Base-by-base conservation (phyloP, 2,329 filamentous ascomycete species). In the Epichloe brachyelytri region DNA sequence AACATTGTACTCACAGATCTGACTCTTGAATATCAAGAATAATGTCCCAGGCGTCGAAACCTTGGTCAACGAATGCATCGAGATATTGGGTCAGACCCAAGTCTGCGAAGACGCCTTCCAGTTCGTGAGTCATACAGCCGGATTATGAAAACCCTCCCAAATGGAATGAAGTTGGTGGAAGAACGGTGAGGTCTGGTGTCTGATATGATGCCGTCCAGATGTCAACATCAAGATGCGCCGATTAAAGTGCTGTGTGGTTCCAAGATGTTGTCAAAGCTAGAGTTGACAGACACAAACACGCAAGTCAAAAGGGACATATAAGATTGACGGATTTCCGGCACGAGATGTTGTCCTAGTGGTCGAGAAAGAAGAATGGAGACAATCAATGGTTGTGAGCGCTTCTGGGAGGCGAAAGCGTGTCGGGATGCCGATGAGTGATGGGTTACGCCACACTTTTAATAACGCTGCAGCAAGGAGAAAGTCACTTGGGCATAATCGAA, bases 1-100 rank as follows among this genome's bases (percentile, higher is more conserved):
- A 36, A 26, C 4, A 36, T 12, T 44, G 12, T 62, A 69, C 82
- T 64, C 67, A 88, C 84, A 93, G 73, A 61, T 93, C 87, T 22
- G 85, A 86, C 66, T 91, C 87, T 54, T 86, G 88, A 50, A 93
- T 89, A 62, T 91, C 86, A 48, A 89, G 73, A 51, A 91, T 82
- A 1, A 83, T 89, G 36, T 88, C 85, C 87, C 87, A 91, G 11
- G 82, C 81, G 65, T 93, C 87, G 65, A 93, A 93, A 3, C 87
- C 87, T 67, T 91, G 86, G 49, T 86, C 80, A 43, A 87, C 64
- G 59, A 93, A 86, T 51, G 74, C 69, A 57, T 83, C 75, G 53
- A 86, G 77, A 69, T 93, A 91, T 68, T 89, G 85, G 69, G 79
- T 74, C 65, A 93, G 76, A 63, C 86, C 86, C 73, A 91, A 74